A percentile compares a stretch with the other conserved stretches of the same genome.
phyloP scores from a whole-genome alignment of 1,284 basidiomycete genomes.

The Caloboletus firmus region DNA sequence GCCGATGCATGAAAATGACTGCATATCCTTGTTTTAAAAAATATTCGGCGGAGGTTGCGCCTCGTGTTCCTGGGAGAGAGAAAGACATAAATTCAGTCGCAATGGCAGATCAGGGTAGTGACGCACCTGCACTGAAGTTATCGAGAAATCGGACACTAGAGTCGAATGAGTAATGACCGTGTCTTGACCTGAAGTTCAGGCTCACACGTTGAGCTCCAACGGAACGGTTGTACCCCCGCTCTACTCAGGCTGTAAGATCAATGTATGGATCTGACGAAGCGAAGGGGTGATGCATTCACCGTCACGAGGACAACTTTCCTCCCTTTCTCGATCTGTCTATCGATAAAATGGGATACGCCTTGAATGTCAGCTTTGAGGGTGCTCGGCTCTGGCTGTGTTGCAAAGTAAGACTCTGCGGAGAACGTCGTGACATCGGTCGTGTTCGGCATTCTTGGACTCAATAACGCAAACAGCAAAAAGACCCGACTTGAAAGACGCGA shows the following conservation, averaged over 20 bases:
- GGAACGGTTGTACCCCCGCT: slow-evolving; percentile 96
- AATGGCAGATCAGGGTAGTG: not conserved
- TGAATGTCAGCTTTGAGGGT: slow-evolving; percentile 67
- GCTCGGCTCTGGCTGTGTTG: slow-evolving; percentile 74
- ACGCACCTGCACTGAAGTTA: slow-evolving; percentile 94
- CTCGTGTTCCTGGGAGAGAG: slow-evolving; percentile 73
- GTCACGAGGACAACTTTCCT: slow-evolving; percentile 91
- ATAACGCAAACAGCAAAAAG: too few species aligned
- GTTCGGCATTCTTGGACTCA: slow-evolving; percentile 16
- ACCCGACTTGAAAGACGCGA: not conserved
- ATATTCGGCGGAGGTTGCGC: slow-evolving; percentile 97
- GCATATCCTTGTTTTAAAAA: slow-evolving; percentile 93
- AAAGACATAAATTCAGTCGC: not conserved
- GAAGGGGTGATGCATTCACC: slow-evolving; percentile 54
- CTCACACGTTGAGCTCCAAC: slow-evolving; percentile 95
- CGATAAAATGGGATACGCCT: slow-evolving; percentile 70
- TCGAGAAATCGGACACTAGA: slow-evolving; percentile 93
- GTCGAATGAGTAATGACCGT: slow-evolving; percentile 27
- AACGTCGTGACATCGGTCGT: slow-evolving; percentile 42
- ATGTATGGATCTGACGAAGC: slow-evolving; percentile 7
- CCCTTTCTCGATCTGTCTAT: slow-evolving; percentile 58
- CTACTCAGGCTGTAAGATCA: slow-evolving; percentile 42
- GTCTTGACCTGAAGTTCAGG: slow-evolving; percentile 18
- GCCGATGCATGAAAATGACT: slow-evolving; percentile 97
- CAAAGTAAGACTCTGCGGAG: slow-evolving; percentile 86